Evolutionary conservation across 2,329 filamentous ascomycete species (phyloP), one percentile per base, ranked within the genome.

Genomic region (Colletotrichum coccodes): DNA sequence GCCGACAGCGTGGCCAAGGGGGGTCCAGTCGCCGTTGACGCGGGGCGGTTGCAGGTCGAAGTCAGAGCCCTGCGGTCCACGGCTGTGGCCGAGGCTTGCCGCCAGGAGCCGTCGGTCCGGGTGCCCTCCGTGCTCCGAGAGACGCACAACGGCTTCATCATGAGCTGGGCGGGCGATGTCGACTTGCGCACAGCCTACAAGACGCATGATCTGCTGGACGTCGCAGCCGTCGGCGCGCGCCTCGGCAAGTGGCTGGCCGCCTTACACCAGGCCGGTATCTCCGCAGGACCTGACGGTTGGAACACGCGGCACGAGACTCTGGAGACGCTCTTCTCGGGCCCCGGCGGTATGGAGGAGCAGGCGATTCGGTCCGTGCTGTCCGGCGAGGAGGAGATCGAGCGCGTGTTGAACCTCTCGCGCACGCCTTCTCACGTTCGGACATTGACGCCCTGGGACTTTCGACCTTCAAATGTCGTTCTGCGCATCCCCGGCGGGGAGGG

Each of bases 391-490:
- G 44, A 47, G 11, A 23, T 16, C 9, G 44, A 38, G n/a, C 7
- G 34, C 4, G 32, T 60, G 28, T 30, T 60, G 8, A 18, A 18
- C 4, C 30, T 23, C n/a, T 21, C 36, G 30, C 57, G 57, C 0
- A 26, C n/a, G 14, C 44, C 44, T 1, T 30, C 12, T 2, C 21
- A 30, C 4, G 23, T 18, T 3, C 44, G 21, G 3, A 60, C 57
- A 23, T 14, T 60, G 44, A 60, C 42, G n/a, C 30, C 32, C 6
- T 60, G 57, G 57, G 57, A 60, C 21, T 50, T 60, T 21, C 44
- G 57, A 5, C 57, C 42, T 11, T 38, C 36, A n/a, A 60, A 60
- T 3, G 30, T 38, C 18, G 30, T 60, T 14, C 16, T 60, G 3
- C 40, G 14, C 26, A 4, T 49, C 3, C 6, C 57, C 11, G 12